Evolutionary conservation across 73 alveolate genomes (phyloP), one percentile per base, ranked within the genome.

Genomic region (Stentor roeselii): DNA sequence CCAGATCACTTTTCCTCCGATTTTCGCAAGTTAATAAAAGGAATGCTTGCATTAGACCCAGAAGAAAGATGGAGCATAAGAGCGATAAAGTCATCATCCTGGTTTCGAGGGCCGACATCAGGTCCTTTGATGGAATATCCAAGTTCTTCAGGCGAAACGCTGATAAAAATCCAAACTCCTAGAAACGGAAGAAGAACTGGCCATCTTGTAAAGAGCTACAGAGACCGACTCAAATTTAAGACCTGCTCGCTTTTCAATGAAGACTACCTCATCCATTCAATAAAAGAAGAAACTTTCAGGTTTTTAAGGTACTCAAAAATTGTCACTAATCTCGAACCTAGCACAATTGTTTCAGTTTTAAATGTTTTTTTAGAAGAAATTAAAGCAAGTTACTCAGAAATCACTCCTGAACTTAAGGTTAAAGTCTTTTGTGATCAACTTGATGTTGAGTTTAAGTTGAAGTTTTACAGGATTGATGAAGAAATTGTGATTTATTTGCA

Each of bases 11-110:
- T 35, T 59, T 35, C 78, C 39, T 32, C 78, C 3, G 86, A 32
- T 32, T 82, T 82, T 60, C 58, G 38, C 35, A 31, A 27, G 30
- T 3, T 82, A 15, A 60, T 82, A 6, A 59, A 35, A 32, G 82
- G 83, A 11, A 31, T 82, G 85, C 35, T 59, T 3, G 61, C 82
- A 59, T 15, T 3, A 0, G 88, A 82, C 35, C 88, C 88, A 1
- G 60, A 4, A 36, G 39, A 82, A 36, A 59, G 88, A 60, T 75
- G 30, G 15, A 82, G 82, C 35, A 61, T 82, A n/a, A 39, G 32
- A n/a, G 83, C 58, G 3, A 82, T 82, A 4, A 82, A 60, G 60
- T n/a, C 39, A 21, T n/a, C 86, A 30, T 3, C 14, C 84, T 76
- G 84, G 59, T 76, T 36, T 76, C 32, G 39, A 36, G 84, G 84